Base-by-base conservation (phyloP, 176 grass and related monocot species). In the Stipa capillata region DNA sequence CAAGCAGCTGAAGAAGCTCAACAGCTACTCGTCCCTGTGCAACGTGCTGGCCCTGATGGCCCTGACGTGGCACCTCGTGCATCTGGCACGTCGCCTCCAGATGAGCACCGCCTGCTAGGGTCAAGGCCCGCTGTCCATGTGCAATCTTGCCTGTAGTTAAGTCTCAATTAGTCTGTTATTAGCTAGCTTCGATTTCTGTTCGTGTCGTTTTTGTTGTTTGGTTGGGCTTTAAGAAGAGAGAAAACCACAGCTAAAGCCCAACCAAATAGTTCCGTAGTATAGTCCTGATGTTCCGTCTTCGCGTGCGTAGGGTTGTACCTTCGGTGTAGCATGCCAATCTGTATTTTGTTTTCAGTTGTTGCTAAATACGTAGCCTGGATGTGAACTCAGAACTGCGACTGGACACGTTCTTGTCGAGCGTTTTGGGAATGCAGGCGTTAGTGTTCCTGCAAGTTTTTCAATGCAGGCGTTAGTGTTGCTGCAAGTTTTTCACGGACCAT, bases 21-120 rank as follows among this genome's bases (percentile, higher is more conserved):
- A 94, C 83, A 34, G 42, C 78, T 87, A 94, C 79, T 97, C 95
- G 27, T 97, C 95, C 5, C 35, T 92, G 13, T 84, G 89, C 74
- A 98, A 94, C 79, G 81, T 94, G 53, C 55, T 94, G 24, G 62
- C 73, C 0, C 77, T 94, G 2, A 92, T 98, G 95, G 49, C 82
- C 6, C 89, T 94, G 53, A 92, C 89, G 17, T 98, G 95, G 95
- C 92, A 98, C 65, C 83, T 90, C 58, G 80, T 94, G 31, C 95
- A 98, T 76, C 77, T 98, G 24, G 87, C 92, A 6, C 88, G 76
- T 8, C 85, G 83, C 56, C 65, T 90, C 28, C 83, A 70, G 25
- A 39, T 48, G 4, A 59, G 69, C 34, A 31, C 49, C 25, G 62
- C 57, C 74, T 87, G 91, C 77, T 93, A 84, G 69, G 57, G 28